phyloP scores from a whole-genome alignment of 2,329 filamentous ascomycete species.

The Cladosporium colombiae region DNA sequence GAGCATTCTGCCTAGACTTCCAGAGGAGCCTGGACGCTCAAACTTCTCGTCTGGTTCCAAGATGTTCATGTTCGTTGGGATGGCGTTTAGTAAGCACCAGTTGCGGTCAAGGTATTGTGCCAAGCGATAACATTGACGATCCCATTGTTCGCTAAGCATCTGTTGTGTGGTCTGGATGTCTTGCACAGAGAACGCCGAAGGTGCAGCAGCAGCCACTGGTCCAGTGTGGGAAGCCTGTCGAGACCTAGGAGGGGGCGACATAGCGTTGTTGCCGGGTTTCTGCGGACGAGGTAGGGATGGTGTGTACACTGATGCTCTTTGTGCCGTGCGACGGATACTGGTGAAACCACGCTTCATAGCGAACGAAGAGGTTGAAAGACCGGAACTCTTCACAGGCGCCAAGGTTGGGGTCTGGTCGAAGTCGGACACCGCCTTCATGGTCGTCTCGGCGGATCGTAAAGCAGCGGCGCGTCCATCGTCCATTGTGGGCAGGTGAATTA shows the following conservation, averaged over 20 bases:
- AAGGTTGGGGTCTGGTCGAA: not conserved
- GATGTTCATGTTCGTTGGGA: slow-evolving; percentile 46
- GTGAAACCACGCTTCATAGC: slow-evolving; percentile 36
- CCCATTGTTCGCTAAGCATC: slow-evolving; percentile 53
- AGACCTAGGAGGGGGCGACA: slow-evolving; percentile 25
- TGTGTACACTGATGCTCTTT: slow-evolving; percentile 31
- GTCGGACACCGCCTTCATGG: slow-evolving; percentile 36
- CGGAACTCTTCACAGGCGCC: slow-evolving; percentile 6
- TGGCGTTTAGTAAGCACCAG: slow-evolving; percentile 46
- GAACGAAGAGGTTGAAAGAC: slow-evolving; percentile 21
- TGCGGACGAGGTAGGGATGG: slow-evolving; percentile 32
- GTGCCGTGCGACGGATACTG: slow-evolving; percentile 35
- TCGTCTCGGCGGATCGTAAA: slow-evolving; percentile 49
- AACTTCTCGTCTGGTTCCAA: slow-evolving; percentile 46
- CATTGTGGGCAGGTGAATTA: slow-evolving; percentile 65
- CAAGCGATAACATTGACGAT: slow-evolving; percentile 49
- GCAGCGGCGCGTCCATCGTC: slow-evolving; percentile 61
- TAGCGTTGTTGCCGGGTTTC: not conserved
- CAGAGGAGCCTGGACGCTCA: slow-evolving; percentile 45
- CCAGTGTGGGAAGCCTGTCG: slow-evolving; percentile 27
- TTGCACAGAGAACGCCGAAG: slow-evolving; percentile 45
- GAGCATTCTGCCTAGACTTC: slow-evolving; percentile 43
- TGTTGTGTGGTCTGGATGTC: slow-evolving; percentile 52
- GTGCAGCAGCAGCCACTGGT: slow-evolving; percentile 25
- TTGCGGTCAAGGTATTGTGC: slow-evolving; percentile 51